Conservation (phyloP, 306 rosid species). For the Heteromeles arbutifolia region DNA sequence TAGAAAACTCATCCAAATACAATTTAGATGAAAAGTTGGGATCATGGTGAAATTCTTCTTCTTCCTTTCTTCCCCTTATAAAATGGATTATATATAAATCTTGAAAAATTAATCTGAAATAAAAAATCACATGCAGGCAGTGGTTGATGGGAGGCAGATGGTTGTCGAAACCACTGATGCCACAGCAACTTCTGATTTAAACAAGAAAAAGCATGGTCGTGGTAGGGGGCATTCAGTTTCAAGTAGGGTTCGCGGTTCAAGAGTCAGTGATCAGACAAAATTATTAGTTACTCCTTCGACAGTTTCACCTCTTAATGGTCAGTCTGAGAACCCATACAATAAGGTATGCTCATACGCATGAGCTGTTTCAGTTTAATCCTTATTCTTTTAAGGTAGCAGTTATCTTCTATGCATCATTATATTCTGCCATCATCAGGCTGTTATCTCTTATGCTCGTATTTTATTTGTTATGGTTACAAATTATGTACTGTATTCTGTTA, state of each 20-base stretch:
- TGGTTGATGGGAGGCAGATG: constrained; percentile 54
- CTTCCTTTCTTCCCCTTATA: neutral
- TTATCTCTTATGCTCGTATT: neutral
- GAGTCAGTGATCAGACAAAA: constrained; percentile 57
- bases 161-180: constrained; percentile 49
- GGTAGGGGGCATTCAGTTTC: constrained; percentile 77
- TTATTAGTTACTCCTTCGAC: constrained; percentile 43
- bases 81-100: neutral
- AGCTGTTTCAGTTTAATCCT: constrained; percentile 7
- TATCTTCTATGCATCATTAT: neutral
- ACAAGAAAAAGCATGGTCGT: constrained; percentile 73
- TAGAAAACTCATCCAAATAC: neutral
- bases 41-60: neutral
- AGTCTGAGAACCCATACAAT: constrained; percentile 43
- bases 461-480: neutral
- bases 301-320: constrained; percentile 65
- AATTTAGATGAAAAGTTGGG: neutral
- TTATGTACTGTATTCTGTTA: neutral
- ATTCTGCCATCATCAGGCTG: neutral
- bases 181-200: constrained; percentile 47
- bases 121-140: constrained; percentile 39
- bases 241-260: constrained; percentile 82
- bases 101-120: neutral
- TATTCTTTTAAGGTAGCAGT: constrained; percentile 1
- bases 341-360: constrained; percentile 36